phyloP scores from a whole-genome alignment of 2,329 filamentous ascomycete species.

The Fusarium ambrosium region DNA sequence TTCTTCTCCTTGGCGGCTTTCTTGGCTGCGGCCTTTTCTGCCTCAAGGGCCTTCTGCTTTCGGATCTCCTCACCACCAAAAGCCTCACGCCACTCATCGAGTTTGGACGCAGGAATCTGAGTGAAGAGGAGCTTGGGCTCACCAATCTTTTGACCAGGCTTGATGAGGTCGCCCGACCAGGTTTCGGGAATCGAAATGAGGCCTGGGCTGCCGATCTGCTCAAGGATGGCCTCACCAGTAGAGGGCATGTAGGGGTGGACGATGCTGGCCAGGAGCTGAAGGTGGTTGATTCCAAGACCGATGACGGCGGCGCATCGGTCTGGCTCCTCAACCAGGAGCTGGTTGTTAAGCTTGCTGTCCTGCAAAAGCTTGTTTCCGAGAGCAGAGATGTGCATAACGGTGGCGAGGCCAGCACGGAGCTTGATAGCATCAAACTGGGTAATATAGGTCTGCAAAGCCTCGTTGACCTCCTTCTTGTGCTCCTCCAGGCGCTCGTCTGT shows the following conservation, averaged over 20 bases:
- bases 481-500: constrained; percentile 67
- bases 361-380: constrained; percentile 66
- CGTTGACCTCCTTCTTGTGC: constrained; percentile 74
- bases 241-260: constrained; percentile 88
- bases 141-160: constrained; percentile 84
- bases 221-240: constrained; percentile 80
- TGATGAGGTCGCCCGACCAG: constrained; percentile 73
- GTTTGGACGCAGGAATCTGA: constrained; percentile 85
- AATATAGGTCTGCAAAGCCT: constrained; percentile 75
- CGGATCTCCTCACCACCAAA: constrained; percentile 77
- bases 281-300: constrained; percentile 85
- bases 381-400: constrained; percentile 76
- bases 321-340: constrained; percentile 66
- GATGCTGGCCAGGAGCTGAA: constrained; percentile 84
- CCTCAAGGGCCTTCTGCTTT: constrained; percentile 75
- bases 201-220: constrained; percentile 76
- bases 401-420: constrained; percentile 75
- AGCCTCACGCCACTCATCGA: constrained; percentile 83
- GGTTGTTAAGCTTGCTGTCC: constrained; percentile 67
- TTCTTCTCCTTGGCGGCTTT: constrained; percentile 65
- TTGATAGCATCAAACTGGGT: constrained; percentile 78
- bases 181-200: constrained; percentile 71
- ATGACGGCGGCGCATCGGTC: constrained; percentile 71
- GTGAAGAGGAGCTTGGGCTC: constrained; percentile 84
- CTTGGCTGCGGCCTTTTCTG: constrained; percentile 64